A percentile compares a stretch with the other conserved stretches of the same genome.
Conservation (phyloP, 2,329 filamentous ascomycete species). For the Aspergillus sp. region DNA sequence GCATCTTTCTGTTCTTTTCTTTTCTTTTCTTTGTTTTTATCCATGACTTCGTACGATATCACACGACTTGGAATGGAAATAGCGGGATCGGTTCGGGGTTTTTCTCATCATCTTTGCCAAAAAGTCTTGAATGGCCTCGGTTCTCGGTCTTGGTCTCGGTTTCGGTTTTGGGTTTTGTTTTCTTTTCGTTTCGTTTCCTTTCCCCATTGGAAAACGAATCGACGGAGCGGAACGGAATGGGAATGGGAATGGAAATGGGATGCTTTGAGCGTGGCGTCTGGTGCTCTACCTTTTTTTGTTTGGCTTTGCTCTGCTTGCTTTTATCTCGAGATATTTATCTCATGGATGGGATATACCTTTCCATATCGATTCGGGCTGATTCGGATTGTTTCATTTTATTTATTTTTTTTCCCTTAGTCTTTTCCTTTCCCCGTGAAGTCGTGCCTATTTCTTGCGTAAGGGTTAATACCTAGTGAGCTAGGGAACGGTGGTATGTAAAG, state of each 20-base stretch:
- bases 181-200: neutral
- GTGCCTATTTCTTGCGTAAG: no score
- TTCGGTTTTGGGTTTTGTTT: neutral
- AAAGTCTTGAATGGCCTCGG: neutral
- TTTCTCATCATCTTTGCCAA: neutral
- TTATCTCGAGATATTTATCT: neutral
- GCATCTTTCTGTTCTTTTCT: neutral
- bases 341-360: neutral
- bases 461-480: no score
- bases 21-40: neutral
- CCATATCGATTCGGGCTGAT: neutral
- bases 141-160: neutral
- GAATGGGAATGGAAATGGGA: neutral
- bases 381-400: neutral
- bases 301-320: neutral
- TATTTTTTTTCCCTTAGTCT: neutral
- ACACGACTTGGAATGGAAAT: neutral
- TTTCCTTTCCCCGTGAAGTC: neutral
- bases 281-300: neutral
- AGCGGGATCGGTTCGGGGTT: neutral
- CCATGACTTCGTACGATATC: neutral
- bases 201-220: neutral
- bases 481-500: no score
- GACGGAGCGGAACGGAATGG: neutral
- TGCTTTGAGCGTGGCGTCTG: slow-evolving; percentile 12